Evolutionary conservation across 352 stramenopile genomes (phyloP), one percentile per base, ranked within the genome.

Genomic region (Thraustochytrium sp.): DNA sequence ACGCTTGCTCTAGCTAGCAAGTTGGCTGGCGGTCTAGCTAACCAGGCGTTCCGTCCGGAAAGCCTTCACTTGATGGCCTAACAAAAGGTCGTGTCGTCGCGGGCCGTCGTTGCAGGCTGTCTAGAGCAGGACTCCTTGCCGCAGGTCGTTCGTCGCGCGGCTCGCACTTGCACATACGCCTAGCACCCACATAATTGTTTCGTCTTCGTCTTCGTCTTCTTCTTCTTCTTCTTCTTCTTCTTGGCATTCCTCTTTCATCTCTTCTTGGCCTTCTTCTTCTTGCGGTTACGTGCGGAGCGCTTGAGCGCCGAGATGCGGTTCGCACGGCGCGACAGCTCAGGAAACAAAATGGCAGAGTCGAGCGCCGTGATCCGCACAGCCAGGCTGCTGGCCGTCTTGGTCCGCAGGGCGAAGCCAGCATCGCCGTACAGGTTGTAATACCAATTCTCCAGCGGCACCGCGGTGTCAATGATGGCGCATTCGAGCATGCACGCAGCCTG

Each of bases 401-500:
- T 82, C 51, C 74, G 74, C 26, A 82, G 74, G 11, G 74, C 74
- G 61, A 63, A 82, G 11, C 74, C 74, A 38, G 74, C 74, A 31
- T 82, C 74, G n/a, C 74, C 74, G 38, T 82, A 82, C 36, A 82
- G 23, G 31, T 82, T 82, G 34, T 40, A 9, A 37, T 82, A 82
- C 74, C 74, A 82, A 11, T 82, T 82, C 46, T 82, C 74, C 31
- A 73, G 42, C 31, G 74, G 74, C 26, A 82, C 74, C 29, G 74
- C 65, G 9, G 38, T 54, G n/a, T 73, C 74, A 3, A 54, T 23
- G 11, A 82, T 46, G n/a, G 53, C 49, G 13, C 65, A 16, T 37
- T 82, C 74, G 23, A 82, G 53, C 23, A 55, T 31, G 49, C 74
- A 82, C 18, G 16, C 16, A 3, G 74, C 74, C 36, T 82, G 74